phyloP scores from a whole-genome alignment of 208 protist species.

The Pavlovales sp. region DNA sequence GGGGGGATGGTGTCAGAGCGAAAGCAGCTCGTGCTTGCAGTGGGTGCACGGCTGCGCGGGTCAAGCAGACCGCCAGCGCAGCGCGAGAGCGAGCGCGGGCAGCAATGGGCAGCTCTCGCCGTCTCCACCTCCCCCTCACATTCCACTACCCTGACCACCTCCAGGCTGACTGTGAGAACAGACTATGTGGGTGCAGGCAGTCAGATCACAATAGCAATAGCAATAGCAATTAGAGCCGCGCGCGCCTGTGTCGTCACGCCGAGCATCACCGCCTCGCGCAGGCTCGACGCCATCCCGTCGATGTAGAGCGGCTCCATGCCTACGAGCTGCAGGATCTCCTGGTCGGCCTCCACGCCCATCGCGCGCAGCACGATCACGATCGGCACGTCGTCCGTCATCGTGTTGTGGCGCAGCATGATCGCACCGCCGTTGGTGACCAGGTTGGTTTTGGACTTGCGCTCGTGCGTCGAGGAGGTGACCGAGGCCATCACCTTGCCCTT shows the following conservation, averaged over 20 bases:
- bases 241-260: conserved; percentile 49
- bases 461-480: conserved; percentile 63
- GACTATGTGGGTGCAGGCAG: conserved; percentile 52
- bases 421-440: conserved; percentile 78
- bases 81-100: too few species aligned
- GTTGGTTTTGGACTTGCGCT: conserved; percentile 61
- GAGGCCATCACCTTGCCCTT: conserved; percentile 62
- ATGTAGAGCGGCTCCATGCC: conserved; percentile 78
- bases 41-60: too few species aligned
- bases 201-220: conserved; percentile 16
- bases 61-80: too few species aligned
- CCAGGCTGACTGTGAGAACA: too few species aligned
- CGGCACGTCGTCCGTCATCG: conserved; percentile 94
- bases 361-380: conserved; percentile 77
- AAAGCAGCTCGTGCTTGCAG: too few species aligned
- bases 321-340: conserved; percentile 95
- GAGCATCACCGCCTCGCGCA: conserved; percentile 78
- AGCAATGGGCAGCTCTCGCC: too few species aligned
- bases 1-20: too few species aligned
- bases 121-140: too few species aligned
- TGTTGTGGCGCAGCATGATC: conserved; percentile 95
- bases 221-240: conserved; percentile 21
- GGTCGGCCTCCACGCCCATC: conserved; percentile 94
- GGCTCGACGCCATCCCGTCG: conserved; percentile 64
- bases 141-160: too few species aligned